Conservation (phyloP, 345 rosid genomes). For the Brassica incana region DNA sequence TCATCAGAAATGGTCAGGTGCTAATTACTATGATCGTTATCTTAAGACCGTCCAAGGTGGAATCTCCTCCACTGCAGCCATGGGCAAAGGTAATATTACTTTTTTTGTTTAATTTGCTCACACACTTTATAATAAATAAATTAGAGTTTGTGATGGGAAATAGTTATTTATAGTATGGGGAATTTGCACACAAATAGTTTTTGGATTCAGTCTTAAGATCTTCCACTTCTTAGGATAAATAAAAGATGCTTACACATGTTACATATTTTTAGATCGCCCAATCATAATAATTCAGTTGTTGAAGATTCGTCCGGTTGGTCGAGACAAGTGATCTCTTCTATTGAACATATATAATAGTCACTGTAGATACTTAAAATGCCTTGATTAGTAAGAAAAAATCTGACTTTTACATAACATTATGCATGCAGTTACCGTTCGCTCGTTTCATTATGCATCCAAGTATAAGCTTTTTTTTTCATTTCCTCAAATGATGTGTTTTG, state of each 20-base stretch:
- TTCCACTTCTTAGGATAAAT: not conserved
- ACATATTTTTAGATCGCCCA: not conserved
- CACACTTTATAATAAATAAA: not conserved
- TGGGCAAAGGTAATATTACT: conserved; percentile 78
- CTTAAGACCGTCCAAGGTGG: conserved; percentile 95
- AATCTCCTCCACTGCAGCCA: conserved; percentile 93
- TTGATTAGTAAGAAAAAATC: not conserved
- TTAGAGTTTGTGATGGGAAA: not conserved
- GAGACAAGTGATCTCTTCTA: not conserved
- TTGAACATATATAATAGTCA: not conserved
- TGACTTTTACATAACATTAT: not conserved
- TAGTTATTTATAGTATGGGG: not conserved
- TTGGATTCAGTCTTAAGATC: not conserved
- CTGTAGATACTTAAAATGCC: not conserved
- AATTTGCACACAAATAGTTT: not conserved
- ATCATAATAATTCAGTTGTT: not conserved
- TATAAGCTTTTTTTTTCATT: too few relatives aligned
- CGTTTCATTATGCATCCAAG: not conserved
- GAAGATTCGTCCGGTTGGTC: not conserved
- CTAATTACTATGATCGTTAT: conserved; percentile 84
- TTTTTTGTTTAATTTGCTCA: not conserved
- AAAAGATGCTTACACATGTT: not conserved
- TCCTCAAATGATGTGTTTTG: not conserved
- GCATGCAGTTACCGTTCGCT: not conserved
- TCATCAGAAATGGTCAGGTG: conserved; percentile 99